Base-by-base conservation (phyloP, 352 stramenopile genomes). In the Phytophthora pini region DNA sequence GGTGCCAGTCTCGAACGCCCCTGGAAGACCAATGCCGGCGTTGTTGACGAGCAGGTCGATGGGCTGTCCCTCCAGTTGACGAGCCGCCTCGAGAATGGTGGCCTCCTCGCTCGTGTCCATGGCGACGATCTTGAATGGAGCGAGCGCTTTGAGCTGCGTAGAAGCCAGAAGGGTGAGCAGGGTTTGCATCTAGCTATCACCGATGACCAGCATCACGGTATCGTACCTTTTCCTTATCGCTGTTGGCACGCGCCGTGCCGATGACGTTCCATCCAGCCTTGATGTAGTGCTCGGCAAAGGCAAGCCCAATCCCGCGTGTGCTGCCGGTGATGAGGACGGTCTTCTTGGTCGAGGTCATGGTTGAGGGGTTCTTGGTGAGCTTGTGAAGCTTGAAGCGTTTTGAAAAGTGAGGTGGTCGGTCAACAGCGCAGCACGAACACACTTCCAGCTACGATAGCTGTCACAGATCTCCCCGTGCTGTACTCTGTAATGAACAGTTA, bases 251-350 rank as follows among this genome's bases (percentile, higher is more conserved):
- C 2, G 45, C 56, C 1, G 45, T 50, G 11, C 22, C 45, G 15
- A 62, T 48, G 44, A 62, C 44, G n/a, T 55, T 62, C 55, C 55
- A 62, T 24, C 55, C 55, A 6, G 34, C 36, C 11, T 38, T 47
- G 22, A 59, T 54, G 56, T 77, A 80, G 59, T 77, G 65, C 44
- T 74, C 43, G 8, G 47, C 65, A n/a, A 83, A 57, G 7, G 54
- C 56, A 24, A 79, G 66, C 4, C 75, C 75, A 46, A 83, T 74
- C 29, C 75, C 72, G 31, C 56, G 56, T 8, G 34, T 56, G 26
- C 56, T 56, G 6, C 56, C 56, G 10, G 45, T 64, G 27, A 65
- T 58, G 13, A 65, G 29, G 22, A 65, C 48, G 3, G 57, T 58
- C 47, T 58, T 58, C 2, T 56, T 63, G 46, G 43, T 17, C 11